Percentiles rank a stretch among this genome's conserved stretches.
Evolutionary conservation across 2,329 filamentous ascomycete genomes (phyloP).

Genomic region (Ceratocystis cubensis): DNA sequence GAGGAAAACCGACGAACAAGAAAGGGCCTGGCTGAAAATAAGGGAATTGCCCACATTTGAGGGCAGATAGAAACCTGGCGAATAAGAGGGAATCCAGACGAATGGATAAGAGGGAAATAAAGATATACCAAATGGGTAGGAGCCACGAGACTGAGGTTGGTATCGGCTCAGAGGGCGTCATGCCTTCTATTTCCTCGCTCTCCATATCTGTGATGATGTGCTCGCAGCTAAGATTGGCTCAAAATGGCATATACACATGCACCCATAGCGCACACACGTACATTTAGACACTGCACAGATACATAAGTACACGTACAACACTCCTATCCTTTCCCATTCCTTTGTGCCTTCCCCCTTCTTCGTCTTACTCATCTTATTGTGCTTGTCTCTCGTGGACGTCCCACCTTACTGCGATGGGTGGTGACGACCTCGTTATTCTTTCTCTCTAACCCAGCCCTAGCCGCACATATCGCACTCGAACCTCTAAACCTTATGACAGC

Average conservation of each 20-base stretch:
- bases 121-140: neutral
- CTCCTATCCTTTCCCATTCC: neutral
- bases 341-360: no score
- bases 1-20: neutral
- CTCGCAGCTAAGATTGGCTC: constrained; percentile 6
- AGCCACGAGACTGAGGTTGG: neutral
- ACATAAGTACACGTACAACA: neutral
- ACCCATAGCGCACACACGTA: neutral
- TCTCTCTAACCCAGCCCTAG: neutral
- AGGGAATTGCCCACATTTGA: neutral
- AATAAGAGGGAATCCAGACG: neutral
- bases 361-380: no score
- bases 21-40: neutral
- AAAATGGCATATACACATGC: constrained; percentile 3
- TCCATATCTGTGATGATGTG: constrained; percentile 1
- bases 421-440: neutral
- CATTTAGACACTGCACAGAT: neutral
- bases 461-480: neutral
- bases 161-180: neutral
- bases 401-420: no score
- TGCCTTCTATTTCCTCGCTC: no score
- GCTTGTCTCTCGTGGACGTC: no score
- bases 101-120: neutral
- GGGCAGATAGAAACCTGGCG: neutral
- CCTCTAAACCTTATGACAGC: neutral